Evolutionary conservation across 176 grass and related monocot species (phyloP).

Genomic region (Rhynchospora pubera): DNA sequence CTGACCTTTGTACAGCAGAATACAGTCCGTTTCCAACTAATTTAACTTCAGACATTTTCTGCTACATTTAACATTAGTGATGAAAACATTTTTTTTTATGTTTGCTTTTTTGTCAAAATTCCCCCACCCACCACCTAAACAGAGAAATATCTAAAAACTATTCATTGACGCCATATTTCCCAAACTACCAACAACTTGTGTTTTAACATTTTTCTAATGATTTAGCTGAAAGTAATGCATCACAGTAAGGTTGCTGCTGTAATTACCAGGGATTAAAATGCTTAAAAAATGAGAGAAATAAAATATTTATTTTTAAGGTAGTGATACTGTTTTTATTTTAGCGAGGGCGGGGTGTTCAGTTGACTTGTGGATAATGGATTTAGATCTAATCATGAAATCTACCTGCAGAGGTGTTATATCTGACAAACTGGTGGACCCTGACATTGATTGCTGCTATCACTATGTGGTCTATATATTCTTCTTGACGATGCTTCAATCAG

Average conservation of each 20-base stretch:
- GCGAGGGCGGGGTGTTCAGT: neutral
- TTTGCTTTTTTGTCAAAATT: neutral
- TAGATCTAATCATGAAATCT: conserved; percentile 12
- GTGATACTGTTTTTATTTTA: neutral
- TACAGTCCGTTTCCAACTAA: neutral
- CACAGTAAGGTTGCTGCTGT: neutral
- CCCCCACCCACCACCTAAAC: neutral
- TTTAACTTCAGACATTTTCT: neutral
- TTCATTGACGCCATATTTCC: neutral
- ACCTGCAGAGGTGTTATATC: neutral
- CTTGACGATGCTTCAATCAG: neutral
- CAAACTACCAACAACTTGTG: too few relatives aligned
- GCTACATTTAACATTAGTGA: neutral
- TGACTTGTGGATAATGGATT: conserved; percentile 20
- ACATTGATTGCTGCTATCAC: neutral
- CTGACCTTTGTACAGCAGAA: neutral
- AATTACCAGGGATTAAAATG: neutral
- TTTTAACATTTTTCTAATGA: too few relatives aligned
- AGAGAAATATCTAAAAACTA: neutral
- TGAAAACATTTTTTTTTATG: neutral
- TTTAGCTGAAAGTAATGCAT: too few relatives aligned
- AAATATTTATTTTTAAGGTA: neutral
- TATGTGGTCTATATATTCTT: neutral
- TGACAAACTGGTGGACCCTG: neutral
- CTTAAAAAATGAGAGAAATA: neutral